Evolutionary conservation across 805 yeast species (phyloP).

Genomic region (Yamadazyma nakazawae): DNA sequence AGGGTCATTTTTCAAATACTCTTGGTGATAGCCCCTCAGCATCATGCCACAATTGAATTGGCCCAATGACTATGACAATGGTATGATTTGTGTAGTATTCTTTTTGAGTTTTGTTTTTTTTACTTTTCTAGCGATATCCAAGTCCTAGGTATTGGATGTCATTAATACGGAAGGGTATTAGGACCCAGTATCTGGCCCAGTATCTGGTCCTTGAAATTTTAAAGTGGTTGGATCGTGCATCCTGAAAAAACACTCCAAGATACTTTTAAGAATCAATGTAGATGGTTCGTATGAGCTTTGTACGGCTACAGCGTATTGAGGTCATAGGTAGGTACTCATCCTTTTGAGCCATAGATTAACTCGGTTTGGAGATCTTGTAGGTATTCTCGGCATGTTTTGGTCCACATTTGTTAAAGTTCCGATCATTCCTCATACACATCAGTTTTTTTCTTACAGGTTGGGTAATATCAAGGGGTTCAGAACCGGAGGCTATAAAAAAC

Average conservation of each 20-base stretch:
- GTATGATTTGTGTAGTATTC: slow-evolving; percentile 70
- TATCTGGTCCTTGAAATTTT: slow-evolving; percentile 85
- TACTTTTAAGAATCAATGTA: slow-evolving; percentile 51
- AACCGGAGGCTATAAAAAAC: slow-evolving; percentile 2
- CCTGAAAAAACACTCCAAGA: slow-evolving; percentile 80
- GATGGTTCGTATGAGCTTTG: slow-evolving; percentile 82
- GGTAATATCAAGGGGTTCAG: not conserved
- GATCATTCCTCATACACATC: too few species aligned
- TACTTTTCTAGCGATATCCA: slow-evolving; percentile 39
- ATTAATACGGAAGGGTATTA: slow-evolving; percentile 88
- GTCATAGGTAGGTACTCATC: too few species aligned
- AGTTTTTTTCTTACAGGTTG: not conserved
- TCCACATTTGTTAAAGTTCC: too few species aligned
- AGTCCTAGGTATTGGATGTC: slow-evolving; percentile 54
- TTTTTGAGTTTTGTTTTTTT: slow-evolving; percentile 58
- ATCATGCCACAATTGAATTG: slow-evolving; percentile 71
- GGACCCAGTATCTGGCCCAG: slow-evolving; percentile 76
- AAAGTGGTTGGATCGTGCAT: slow-evolving; percentile 92
- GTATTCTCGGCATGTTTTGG: too few species aligned
- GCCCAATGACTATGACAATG: slow-evolving; percentile 69
- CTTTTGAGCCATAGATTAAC: too few species aligned
- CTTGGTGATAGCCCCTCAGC: slow-evolving; percentile 96
- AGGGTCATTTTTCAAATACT: slow-evolving; percentile 76
- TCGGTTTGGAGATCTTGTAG: too few species aligned
- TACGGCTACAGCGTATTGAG: slow-evolving; percentile 76